Evolutionary conservation across 768 basidiomycete species (phyloP).

Genomic region (Leccinum boreale): DNA sequence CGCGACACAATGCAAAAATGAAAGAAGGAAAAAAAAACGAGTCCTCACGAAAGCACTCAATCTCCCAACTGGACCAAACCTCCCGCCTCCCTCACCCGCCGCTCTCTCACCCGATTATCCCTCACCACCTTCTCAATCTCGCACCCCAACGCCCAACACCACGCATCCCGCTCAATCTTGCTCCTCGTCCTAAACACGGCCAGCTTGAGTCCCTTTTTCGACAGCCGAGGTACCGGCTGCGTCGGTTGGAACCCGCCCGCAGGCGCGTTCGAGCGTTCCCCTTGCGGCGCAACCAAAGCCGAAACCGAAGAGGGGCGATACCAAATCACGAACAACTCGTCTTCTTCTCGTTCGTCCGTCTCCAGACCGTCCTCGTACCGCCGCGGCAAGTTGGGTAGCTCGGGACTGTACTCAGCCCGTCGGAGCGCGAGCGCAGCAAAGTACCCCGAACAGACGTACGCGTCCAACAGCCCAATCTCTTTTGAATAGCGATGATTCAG

Average conservation of each 20-base stretch:
- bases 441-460: slow-evolving; percentile 86
- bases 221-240: slow-evolving; percentile 46
- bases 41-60: slow-evolving; percentile 4
- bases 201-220: slow-evolving; percentile 52
- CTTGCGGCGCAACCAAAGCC: not conserved
- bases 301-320: slow-evolving; percentile 43
- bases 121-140: slow-evolving; percentile 84
- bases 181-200: slow-evolving; percentile 72
- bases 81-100: slow-evolving; percentile 61
- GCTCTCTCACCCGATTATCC: slow-evolving; percentile 60
- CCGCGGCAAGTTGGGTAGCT: slow-evolving; percentile 52
- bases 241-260: slow-evolving; percentile 14
- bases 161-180: slow-evolving; percentile 85
- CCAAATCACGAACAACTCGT: slow-evolving; percentile 82
- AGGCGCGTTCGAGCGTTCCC: slow-evolving; percentile 17
- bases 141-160: slow-evolving; percentile 91
- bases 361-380: slow-evolving; percentile 91
- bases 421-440: slow-evolving; percentile 68
- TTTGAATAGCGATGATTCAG: slow-evolving; percentile 55
- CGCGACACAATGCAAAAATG: not conserved
- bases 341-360: slow-evolving; percentile 82
- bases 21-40: not conserved
- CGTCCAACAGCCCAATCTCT: slow-evolving; percentile 63
- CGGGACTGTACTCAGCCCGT: slow-evolving; percentile 58
- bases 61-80: slow-evolving; percentile 39